These are phyloP conservation scores for Pseudozyma hubeiensis DNA, from an alignment of 1,284 basidiomycete genomes.

Conservation along the genomic window DNA sequence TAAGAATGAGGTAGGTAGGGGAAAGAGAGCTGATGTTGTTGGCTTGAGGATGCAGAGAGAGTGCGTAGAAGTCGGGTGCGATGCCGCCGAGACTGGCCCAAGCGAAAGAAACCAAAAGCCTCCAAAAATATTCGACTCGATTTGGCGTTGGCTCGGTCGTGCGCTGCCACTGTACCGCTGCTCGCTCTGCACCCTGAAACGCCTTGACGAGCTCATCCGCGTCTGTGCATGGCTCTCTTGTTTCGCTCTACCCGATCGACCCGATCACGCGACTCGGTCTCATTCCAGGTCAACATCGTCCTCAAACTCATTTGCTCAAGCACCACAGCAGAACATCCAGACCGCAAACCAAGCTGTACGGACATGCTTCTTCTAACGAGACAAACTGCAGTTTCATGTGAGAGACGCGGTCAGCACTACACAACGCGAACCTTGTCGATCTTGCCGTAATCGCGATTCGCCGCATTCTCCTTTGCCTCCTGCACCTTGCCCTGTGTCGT, in stretches of 20 bases:
- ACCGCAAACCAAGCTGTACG: too few species aligned
- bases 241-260: constrained; percentile 1
- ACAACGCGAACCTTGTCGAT: constrained; percentile 45
- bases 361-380: too few species aligned
- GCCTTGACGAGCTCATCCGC: not conserved
- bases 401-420: constrained; percentile 1
- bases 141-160: not conserved
- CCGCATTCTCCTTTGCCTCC: constrained; percentile 38
- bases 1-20: not conserved
- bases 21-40: not conserved
- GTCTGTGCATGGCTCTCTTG: not conserved
- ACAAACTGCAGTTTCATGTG: too few species aligned
- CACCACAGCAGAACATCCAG: not conserved
- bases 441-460: constrained; percentile 36
- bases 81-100: constrained; percentile 7
- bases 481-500: constrained; percentile 20
- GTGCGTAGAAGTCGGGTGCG: not conserved
- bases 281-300: not conserved
- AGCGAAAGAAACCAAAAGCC: constrained; percentile 1
- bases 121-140: not conserved
- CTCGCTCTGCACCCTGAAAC: not conserved
- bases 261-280: not conserved
- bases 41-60: not conserved
- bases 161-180: not conserved
- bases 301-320: constrained; percentile 1